These are phyloP conservation scores for Ramicandelaber brevisporus DNA, from an alignment of 192 early-diverging fungal genomes.

Conservation along the genomic window DNA sequence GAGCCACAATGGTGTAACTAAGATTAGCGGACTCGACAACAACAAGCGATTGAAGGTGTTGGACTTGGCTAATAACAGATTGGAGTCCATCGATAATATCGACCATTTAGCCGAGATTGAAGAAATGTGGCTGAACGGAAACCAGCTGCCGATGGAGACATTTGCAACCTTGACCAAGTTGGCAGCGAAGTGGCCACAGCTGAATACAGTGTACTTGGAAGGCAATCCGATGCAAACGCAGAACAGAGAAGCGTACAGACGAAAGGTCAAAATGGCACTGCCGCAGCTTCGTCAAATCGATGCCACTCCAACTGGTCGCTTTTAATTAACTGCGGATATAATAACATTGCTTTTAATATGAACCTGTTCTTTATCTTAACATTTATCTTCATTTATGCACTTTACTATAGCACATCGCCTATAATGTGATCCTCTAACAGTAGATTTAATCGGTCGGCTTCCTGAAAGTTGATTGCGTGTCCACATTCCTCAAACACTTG, in stretches of 20 bases:
- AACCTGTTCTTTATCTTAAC: too few relatives aligned
- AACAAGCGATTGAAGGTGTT: slow-evolving; percentile 49
- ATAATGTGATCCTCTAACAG: too few relatives aligned
- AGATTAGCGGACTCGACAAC: slow-evolving; percentile 50
- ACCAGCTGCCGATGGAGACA: slow-evolving; percentile 43
- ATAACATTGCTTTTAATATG: too few relatives aligned
- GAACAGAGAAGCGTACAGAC: slow-evolving; percentile 50
- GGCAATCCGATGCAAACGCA: slow-evolving; percentile 76
- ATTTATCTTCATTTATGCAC: too few relatives aligned
- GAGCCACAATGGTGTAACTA: slow-evolving; percentile 67
- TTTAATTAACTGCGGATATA: too few relatives aligned
- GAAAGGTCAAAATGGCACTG: slow-evolving; percentile 61
- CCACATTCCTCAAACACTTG: too few relatives aligned
- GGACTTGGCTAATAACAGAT: slow-evolving; percentile 66
- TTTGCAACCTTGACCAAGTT: slow-evolving; percentile 52
- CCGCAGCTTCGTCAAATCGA: slow-evolving; percentile 83
- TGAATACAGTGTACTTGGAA: slow-evolving; percentile 82
- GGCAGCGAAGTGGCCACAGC: slow-evolving; percentile 24
- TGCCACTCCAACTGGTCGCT: slow-evolving; percentile 46
- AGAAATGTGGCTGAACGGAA: slow-evolving; percentile 80
- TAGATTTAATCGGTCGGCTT: too few relatives aligned
- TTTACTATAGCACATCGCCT: too few relatives aligned
- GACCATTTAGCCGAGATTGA: slow-evolving; percentile 36
- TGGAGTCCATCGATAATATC: slow-evolving; percentile 47
- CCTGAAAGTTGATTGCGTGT: too few relatives aligned